Conservation (phyloP, 257 asterid genomes). For the Ehretia macrophylla region DNA sequence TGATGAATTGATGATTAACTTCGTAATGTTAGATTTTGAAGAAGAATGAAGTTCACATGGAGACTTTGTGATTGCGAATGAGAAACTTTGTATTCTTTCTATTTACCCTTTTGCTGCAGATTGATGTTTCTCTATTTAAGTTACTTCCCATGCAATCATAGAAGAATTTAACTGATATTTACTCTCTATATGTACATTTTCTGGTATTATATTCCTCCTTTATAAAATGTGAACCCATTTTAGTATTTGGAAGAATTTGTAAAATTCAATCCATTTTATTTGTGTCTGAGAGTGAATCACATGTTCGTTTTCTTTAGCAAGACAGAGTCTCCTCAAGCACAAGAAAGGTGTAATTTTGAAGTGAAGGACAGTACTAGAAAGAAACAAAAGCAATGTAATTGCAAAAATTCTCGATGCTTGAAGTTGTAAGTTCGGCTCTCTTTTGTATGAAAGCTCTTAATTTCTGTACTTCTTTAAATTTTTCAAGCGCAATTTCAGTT, state of each 20-base stretch:
- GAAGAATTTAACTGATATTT: too few relatives aligned
- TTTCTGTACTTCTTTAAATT: not conserved
- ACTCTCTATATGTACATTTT: too few relatives aligned
- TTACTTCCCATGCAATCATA: too few relatives aligned
- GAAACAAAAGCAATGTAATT: constrained; percentile 66
- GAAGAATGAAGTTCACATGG: too few relatives aligned
- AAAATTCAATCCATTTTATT: not conserved
- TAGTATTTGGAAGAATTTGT: not conserved
- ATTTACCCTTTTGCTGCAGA: too few relatives aligned
- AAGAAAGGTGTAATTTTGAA: constrained; percentile 21
- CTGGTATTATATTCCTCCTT: not conserved
- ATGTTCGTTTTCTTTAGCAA: constrained; percentile 27
- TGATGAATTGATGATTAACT: too few relatives aligned
- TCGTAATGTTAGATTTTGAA: too few relatives aligned
- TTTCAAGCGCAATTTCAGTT: not conserved
- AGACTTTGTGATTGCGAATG: too few relatives aligned
- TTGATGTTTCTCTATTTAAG: too few relatives aligned
- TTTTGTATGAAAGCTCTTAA: too few relatives aligned
- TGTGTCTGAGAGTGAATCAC: not conserved
- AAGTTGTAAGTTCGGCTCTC: constrained; percentile 49
- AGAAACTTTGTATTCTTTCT: too few relatives aligned
- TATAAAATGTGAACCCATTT: not conserved
- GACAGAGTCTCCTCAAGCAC: constrained; percentile 34
- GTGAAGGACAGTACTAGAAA: constrained; percentile 49
- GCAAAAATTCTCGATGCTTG: constrained; percentile 68